Conservation (phyloP, 163 green algal genomes). For the Scenedesmus sp. region DNA sequence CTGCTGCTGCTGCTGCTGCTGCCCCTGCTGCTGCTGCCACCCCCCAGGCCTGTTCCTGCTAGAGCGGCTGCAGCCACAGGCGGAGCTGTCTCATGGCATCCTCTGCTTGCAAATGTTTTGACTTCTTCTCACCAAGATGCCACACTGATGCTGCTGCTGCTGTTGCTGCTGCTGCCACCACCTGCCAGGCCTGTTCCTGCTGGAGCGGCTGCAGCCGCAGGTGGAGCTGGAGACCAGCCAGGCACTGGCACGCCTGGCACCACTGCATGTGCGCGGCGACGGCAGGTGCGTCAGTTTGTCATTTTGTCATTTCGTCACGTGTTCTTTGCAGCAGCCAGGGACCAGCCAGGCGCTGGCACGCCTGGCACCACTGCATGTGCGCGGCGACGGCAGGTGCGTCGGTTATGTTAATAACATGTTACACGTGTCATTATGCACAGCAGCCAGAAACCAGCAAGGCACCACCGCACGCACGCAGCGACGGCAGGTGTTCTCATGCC, state of each 20-base stretch:
- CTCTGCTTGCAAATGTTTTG: too few relatives aligned
- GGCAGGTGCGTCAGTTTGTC: background rate
- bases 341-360: background rate
- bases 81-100: conserved; percentile 7
- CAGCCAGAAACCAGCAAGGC: too few relatives aligned
- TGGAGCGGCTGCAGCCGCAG: conserved; percentile 43
- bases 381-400: background rate
- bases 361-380: background rate
- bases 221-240: conserved; percentile 44
- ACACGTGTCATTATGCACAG: too few relatives aligned
- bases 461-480: too few relatives aligned
- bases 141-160: background rate
- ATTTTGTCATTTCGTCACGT: background rate
- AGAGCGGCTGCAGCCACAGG: conserved; percentile 15
- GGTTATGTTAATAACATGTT: background rate
- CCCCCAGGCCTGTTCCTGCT: conserved; percentile 45
- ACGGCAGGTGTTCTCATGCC: too few relatives aligned
- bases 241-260: conserved; percentile 35
- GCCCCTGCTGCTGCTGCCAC: too few relatives aligned
- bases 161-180: background rate
- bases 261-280: background rate
- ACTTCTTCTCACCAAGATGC: background rate
- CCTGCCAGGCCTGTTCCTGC: conserved; percentile 48
- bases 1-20: too few relatives aligned
- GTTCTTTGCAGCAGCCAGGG: too few relatives aligned